phyloP scores from a whole-genome alignment of 116 monocot genomes.

The Trichopus zeylanicus region DNA sequence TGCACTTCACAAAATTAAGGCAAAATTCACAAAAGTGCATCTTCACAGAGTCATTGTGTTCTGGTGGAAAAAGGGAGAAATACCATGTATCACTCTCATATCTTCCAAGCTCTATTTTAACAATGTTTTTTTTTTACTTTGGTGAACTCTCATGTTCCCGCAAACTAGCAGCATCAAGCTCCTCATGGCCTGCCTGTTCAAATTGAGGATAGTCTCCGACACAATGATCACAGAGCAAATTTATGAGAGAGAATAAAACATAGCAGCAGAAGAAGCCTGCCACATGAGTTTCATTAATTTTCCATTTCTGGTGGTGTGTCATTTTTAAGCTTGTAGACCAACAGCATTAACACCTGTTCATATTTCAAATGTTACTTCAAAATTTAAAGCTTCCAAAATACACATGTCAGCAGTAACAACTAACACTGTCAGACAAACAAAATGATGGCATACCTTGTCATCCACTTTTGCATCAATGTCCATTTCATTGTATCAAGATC shows the following conservation, averaged over 20 bases:
- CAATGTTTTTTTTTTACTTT: slow-evolving; percentile 98
- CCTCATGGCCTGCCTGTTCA: slow-evolving; percentile 60
- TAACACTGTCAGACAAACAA: slow-evolving; percentile 5
- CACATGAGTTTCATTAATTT: slow-evolving; percentile 96
- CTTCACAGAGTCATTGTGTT: slow-evolving; percentile 80
- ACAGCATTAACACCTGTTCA: background rate
- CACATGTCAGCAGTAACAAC: background rate
- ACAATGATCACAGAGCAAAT: background rate
- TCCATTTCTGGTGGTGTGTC: slow-evolving; percentile 89
- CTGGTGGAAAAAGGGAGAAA: slow-evolving; percentile 93
- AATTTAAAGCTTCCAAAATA: background rate
- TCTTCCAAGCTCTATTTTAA: slow-evolving; percentile 97
- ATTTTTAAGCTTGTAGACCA: slow-evolving; percentile 73
- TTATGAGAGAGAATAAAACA: background rate
- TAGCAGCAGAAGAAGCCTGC: slow-evolving; percentile 42
- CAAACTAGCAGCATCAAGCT: slow-evolving; percentile 90
- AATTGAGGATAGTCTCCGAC: background rate
- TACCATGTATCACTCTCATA: slow-evolving; percentile 98
- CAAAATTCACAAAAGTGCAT: slow-evolving; percentile 97
- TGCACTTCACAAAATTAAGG: slow-evolving; percentile 98
- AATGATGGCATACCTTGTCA: background rate
- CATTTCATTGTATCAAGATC: slow-evolving; percentile 77
- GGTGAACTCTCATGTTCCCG: slow-evolving; percentile 97
- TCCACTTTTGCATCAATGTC: slow-evolving; percentile 88
- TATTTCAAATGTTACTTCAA: background rate